Percentiles rank a stretch among this genome's conserved stretches.
These are phyloP conservation scores for Flaveria trinervia DNA, from an alignment of 129 eudicot genomes.

Conservation along the genomic window DNA sequence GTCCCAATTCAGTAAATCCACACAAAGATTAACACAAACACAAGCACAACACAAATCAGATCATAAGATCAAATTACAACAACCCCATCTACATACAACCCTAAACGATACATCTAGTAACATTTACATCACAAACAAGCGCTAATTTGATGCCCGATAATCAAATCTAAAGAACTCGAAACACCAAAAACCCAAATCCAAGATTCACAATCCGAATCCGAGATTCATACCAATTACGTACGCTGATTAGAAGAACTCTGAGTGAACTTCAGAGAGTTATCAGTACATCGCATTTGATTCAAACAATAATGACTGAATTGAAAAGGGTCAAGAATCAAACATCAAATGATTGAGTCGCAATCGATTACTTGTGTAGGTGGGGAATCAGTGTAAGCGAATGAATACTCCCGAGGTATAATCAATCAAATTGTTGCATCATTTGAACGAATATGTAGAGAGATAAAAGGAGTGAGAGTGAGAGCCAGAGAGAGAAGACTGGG, in stretches of 20 bases:
- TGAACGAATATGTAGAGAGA: not conserved
- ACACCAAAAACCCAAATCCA: not conserved
- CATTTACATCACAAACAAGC: constrained; percentile 1
- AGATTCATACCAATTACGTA: constrained; percentile 23
- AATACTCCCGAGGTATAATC: not conserved
- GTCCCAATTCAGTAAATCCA: constrained; percentile 15
- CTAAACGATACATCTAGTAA: not conserved
- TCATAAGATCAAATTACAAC: constrained; percentile 17
- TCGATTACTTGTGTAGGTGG: constrained; percentile 4
- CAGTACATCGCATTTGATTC: constrained; percentile 15
- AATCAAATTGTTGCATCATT: not conserved
- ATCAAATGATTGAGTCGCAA: not conserved
- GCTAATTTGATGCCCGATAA: not conserved
- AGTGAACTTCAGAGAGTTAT: constrained; percentile 4
- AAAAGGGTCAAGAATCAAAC: constrained; percentile 1
- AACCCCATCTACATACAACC: constrained; percentile 19
- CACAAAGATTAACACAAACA: not conserved
- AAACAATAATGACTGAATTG: not conserved
- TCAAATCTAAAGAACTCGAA: not conserved
- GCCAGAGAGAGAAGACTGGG: constrained; percentile 2
- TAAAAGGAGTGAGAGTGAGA: not conserved
- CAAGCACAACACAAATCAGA: constrained; percentile 3
- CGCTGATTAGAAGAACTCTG: constrained; percentile 2
- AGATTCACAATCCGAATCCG: not conserved
- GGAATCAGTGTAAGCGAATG: not conserved